Evolutionary conservation across 208 protist species (phyloP).

Genomic region (Sergeia podlipaevii): DNA sequence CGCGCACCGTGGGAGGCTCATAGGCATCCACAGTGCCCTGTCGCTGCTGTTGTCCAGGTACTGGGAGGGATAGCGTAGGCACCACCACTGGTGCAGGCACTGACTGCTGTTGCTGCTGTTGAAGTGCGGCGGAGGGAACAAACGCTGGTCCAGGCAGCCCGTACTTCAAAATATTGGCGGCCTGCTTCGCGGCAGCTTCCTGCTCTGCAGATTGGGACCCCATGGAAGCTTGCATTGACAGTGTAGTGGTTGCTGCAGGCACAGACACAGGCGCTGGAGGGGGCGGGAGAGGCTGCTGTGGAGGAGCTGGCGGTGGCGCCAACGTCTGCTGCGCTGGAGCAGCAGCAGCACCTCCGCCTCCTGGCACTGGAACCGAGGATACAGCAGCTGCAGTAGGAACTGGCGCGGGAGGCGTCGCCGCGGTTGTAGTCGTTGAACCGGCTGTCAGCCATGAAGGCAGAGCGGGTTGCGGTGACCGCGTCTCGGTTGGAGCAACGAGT

Average conservation of each 20-base stretch:
- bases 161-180: slow-evolving; percentile 18
- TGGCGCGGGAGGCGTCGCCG: neutral
- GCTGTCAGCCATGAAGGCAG: neutral
- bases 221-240: too few relatives aligned
- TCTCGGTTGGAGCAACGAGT: neutral
- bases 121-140: slow-evolving; percentile 13
- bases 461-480: neutral
- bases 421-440: neutral
- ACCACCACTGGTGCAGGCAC: neutral
- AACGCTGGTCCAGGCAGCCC: slow-evolving; percentile 16
- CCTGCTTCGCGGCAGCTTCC: too few relatives aligned
- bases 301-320: slow-evolving; percentile 3
- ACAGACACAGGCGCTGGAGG: neutral
- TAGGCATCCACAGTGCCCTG: too few relatives aligned
- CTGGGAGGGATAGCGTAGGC: too few relatives aligned
- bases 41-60: too few relatives aligned
- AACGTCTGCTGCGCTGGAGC: neutral
- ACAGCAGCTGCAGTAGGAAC: neutral
- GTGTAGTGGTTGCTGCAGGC: neutral
- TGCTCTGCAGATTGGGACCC: too few relatives aligned
- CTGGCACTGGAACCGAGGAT: neutral
- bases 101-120: slow-evolving; percentile 14
- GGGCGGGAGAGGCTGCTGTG: slow-evolving; percentile 1
- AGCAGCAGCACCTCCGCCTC: too few relatives aligned
- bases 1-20: too few relatives aligned